Evolutionary conservation across 176 grass and related monocot genomes (phyloP).

Genomic region (Hordeum vulgare): MorexV3_pseudomolecules_assembly NC_058522.1:512619677-512620176

Average conservation of each 20-base stretch:
- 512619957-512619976: conserved; percentile 50
- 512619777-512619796: neutral
- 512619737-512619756: conserved; percentile 3
- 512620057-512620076: conserved; percentile 61
- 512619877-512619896: conserved; percentile 52
- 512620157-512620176: conserved; percentile 72
- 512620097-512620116: conserved; percentile 83
- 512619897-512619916: conserved; percentile 48
- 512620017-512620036: neutral
- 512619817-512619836: conserved; percentile 51
- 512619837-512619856: conserved; percentile 60
- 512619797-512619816: neutral
- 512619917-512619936: conserved; percentile 31
- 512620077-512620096: conserved; percentile 62
- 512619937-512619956: neutral
- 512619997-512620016: conserved; percentile 17
- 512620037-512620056: conserved; percentile 89
- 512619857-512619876: conserved; percentile 69
- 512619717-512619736: neutral
- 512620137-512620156: conserved; percentile 62
- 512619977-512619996: conserved; percentile 49
- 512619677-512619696: no score
- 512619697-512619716: neutral
- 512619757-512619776: conserved; percentile 4
- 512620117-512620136: conserved; percentile 80